A percentile compares a stretch with the other conserved stretches of the same genome.
Conservation (phyloP, 306 rosid genomes). For the Trifolium fragiferum region DNA sequence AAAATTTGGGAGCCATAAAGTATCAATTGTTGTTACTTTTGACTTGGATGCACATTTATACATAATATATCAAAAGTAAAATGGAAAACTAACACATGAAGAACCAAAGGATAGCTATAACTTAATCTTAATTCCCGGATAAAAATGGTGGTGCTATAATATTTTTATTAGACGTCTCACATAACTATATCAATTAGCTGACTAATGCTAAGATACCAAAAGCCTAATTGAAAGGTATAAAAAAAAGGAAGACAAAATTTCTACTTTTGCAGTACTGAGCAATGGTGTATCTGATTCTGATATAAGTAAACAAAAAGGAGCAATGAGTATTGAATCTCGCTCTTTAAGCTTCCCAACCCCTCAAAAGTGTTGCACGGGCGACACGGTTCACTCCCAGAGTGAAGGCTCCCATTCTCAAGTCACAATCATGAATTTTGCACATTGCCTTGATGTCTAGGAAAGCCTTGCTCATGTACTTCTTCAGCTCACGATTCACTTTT, state of each 20-base stretch:
- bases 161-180: conserved; percentile 25
- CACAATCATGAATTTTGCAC: conserved; percentile 69
- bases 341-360: conserved; percentile 74
- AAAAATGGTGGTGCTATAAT: conserved; percentile 11
- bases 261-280: conserved; percentile 20
- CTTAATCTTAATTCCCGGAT: neutral
- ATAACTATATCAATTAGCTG: conserved; percentile 24
- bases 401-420: conserved; percentile 79
- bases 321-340: no score
- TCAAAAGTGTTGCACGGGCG: conserved; percentile 66
- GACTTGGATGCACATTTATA: neutral
- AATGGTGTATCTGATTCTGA: conserved; percentile 14
- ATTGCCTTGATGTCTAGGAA: conserved; percentile 64
- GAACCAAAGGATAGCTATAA: neutral
- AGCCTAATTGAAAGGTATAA: neutral
- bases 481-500: conserved; percentile 62
- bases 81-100: neutral
- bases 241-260: conserved; percentile 9
- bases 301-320: neutral
- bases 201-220: conserved; percentile 1
- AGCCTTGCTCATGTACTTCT: conserved; percentile 68
- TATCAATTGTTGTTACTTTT: neutral
- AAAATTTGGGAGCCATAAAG: neutral
- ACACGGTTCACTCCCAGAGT: conserved; percentile 74
- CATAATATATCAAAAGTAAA: neutral